These are phyloP conservation scores for Lagenidium sp. DNA, from an alignment of 352 stramenopile genomes.

Conservation along the genomic window DNA sequence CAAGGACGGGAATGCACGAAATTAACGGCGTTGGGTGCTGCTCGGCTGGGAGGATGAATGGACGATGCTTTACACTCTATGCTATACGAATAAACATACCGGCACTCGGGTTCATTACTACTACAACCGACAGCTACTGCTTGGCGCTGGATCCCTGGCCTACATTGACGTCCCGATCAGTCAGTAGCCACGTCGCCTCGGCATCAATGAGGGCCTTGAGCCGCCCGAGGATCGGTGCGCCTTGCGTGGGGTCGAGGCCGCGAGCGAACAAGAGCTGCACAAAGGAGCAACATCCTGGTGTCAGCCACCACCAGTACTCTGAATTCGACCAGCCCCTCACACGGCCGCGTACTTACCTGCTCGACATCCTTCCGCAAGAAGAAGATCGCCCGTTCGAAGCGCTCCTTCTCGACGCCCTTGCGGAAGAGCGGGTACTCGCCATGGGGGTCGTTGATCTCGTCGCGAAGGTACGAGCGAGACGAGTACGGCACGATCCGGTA, in stretches of 20 bases:
- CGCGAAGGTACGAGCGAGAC: constrained; percentile 72
- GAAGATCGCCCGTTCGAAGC: constrained; percentile 66
- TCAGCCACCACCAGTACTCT: neutral
- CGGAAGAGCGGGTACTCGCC: constrained; percentile 81
- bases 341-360: constrained; percentile 71
- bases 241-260: constrained; percentile 59
- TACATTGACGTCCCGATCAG: constrained; percentile 33
- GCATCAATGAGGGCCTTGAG: constrained; percentile 63
- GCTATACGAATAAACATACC: neutral
- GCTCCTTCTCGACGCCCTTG: constrained; percentile 66
- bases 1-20: too few relatives aligned
- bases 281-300: constrained; percentile 3
- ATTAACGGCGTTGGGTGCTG: too few relatives aligned
- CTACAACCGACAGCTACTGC: constrained; percentile 3
- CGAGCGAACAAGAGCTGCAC: constrained; percentile 63
- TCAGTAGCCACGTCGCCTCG: constrained; percentile 56
- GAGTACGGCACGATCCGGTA: constrained; percentile 77
- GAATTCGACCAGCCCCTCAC: neutral
- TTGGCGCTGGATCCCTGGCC: too few relatives aligned
- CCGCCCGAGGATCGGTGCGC: constrained; percentile 45
- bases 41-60: too few relatives aligned
- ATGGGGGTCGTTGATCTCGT: constrained; percentile 78
- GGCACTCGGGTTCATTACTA: too few relatives aligned
- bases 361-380: constrained; percentile 78
- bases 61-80: constrained; percentile 2